phyloP scores from a whole-genome alignment of 2,329 filamentous ascomycete genomes.

The Talaromyces sp. region DNA sequence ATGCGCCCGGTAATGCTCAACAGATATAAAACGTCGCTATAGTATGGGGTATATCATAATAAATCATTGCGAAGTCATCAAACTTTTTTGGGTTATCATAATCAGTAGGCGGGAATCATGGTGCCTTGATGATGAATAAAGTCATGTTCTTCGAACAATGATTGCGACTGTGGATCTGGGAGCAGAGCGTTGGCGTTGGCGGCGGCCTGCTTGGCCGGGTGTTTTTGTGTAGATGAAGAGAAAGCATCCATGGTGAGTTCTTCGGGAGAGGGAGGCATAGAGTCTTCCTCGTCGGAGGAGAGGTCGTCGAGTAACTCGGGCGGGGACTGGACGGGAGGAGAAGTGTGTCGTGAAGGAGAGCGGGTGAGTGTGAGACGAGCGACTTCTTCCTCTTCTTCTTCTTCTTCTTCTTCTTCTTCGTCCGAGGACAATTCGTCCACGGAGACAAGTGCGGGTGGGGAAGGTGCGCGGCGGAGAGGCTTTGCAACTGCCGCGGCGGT shows the following conservation, averaged over 20 bases:
- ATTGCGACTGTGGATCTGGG: conserved; percentile 33
- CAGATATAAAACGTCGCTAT: conserved; percentile 3
- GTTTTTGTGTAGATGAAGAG: conserved; percentile 45
- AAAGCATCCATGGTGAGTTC: conserved; percentile 56
- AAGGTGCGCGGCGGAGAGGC: conserved; percentile 29
- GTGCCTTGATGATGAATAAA: conserved; percentile 46
- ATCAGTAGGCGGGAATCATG: conserved; percentile 50
- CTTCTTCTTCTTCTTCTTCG: conserved; percentile 60
- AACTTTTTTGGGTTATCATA: conserved; percentile 9
- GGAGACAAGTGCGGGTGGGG: conserved; percentile 31
- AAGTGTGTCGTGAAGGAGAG: conserved; percentile 63
- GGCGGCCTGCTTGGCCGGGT: conserved; percentile 21
- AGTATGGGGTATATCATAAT: conserved; percentile 12
- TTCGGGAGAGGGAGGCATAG: conserved; percentile 67
- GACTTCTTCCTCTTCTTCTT: conserved; percentile 58
- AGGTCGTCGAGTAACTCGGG: conserved; percentile 66
- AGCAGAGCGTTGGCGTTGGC: conserved; percentile 20
- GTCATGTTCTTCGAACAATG: conserved; percentile 45
- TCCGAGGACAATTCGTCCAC: conserved; percentile 48
- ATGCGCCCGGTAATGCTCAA: conserved; percentile 13
- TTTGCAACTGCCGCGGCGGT: conserved; percentile 18
- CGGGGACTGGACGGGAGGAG: conserved; percentile 48
- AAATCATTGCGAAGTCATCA: conserved; percentile 8
- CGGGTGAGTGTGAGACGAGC: conserved; percentile 64
- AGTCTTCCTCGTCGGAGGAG: conserved; percentile 64